Evolutionary conservation across 2,329 filamentous ascomycete genomes (phyloP), one percentile per base, ranked within the genome.

Genomic region (Aspergillus japonicus): DNA sequence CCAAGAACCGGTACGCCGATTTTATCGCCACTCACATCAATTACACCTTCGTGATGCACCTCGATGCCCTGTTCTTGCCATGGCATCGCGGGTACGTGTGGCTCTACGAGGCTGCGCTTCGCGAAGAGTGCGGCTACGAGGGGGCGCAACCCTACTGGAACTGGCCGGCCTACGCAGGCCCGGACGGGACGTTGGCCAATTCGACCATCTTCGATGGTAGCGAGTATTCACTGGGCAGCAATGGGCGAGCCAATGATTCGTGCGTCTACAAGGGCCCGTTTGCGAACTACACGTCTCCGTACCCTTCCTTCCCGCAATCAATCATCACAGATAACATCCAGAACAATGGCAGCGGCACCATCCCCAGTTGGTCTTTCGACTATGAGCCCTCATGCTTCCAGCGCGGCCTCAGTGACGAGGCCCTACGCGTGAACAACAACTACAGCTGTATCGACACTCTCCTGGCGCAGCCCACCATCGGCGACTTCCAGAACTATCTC

Each of bases 41-140:
- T 23, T 21, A 47, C 21, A 24, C 12, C 11, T 24, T 35, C 42
- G 31, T 24, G n/a, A 14, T 14, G 11, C 29, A 1, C 5, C 23
- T 7, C 29, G n/a, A 50, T 42, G 53, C 54, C 14, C 44, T 47
- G 5, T 62, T 62, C 16, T 54, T 62, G 4, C 29, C 60, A 10
- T 62, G 57, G 60, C 60, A 62, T 50, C 60, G 60, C 7, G 53
- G 42, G 19, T 62, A 50, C 4, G 47, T 59, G 47, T 42, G 42
- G 16, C 16, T 54, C 1, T 59, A 47, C 10, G 60, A 62, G 21
- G 33, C 47, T 21, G 57, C 54, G 4, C 53, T 62, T 14, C 19
- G 26, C 21, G 39, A 48, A 2, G 54, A 57, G 50, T 62, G 60
- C 44, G 29, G 51, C 11, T 62, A 53, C 26, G 39, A 42, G 7